phyloP scores from a whole-genome alignment of 2,329 filamentous ascomycete genomes.

The Fusarium sp. region DNA sequence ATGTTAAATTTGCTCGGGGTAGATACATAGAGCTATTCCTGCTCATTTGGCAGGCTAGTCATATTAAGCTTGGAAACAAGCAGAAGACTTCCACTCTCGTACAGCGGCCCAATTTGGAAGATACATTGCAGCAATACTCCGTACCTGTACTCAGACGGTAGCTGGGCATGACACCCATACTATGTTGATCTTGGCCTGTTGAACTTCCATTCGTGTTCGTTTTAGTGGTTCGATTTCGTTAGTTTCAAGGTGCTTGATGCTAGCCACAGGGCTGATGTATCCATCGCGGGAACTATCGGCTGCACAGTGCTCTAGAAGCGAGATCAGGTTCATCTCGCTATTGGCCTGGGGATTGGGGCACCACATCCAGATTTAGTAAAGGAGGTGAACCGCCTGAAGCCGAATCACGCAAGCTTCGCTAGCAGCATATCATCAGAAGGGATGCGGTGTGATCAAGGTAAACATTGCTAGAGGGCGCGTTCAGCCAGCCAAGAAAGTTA shows the following conservation, averaged over 20 bases:
- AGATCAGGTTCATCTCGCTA: neutral
- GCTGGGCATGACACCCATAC: too few relatives aligned
- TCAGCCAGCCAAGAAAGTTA: too few relatives aligned
- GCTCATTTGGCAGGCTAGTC: too few relatives aligned
- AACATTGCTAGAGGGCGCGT: too few relatives aligned
- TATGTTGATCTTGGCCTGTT: too few relatives aligned
- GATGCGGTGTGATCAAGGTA: neutral
- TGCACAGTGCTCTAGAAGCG: neutral
- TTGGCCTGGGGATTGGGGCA: neutral
- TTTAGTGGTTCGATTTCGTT: neutral
- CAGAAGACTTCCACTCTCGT: too few relatives aligned
- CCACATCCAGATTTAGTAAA: neutral
- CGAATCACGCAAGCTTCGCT: constrained; percentile 15
- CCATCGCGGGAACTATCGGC: constrained; percentile 21
- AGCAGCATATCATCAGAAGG: neutral
- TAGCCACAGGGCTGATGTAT: neutral
- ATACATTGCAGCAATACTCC: too few relatives aligned
- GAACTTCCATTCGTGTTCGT: neutral
- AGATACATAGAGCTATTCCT: too few relatives aligned
- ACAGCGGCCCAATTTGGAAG: too few relatives aligned
- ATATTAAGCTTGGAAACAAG: too few relatives aligned
- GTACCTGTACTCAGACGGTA: too few relatives aligned
- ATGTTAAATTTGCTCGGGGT: too few relatives aligned
- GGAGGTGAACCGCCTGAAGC: constrained; percentile 24
- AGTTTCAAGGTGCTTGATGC: neutral